Conservation (phyloP, 306 rosid genomes). For the Inga leiocalycina region DNA sequence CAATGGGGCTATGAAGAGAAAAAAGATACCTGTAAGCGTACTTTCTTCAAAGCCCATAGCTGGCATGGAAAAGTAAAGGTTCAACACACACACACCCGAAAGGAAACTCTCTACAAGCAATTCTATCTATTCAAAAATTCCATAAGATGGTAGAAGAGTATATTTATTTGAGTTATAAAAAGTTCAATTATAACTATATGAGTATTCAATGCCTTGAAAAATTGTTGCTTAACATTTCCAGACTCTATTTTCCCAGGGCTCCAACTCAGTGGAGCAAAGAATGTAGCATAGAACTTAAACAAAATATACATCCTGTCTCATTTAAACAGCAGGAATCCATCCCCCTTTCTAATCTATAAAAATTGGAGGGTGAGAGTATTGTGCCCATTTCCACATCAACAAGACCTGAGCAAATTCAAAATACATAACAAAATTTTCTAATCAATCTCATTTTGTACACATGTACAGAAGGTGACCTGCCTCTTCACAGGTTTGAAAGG, state of each 20-base stretch:
- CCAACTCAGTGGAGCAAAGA: conserved; percentile 65
- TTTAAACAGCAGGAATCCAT: conserved; percentile 38
- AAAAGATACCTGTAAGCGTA: conserved; percentile 35
- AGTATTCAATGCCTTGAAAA: conserved; percentile 60
- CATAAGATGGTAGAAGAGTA: conserved; percentile 33
- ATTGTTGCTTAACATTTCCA: conserved; percentile 57
- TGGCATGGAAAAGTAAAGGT: conserved; percentile 24
- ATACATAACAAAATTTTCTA: conserved; percentile 62
- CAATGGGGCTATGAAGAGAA: conserved; percentile 1
- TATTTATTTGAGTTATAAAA: conserved; percentile 7
- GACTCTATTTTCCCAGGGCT: conserved; percentile 47
- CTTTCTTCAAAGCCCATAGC: conserved; percentile 31
- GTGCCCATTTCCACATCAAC: conserved; percentile 56
- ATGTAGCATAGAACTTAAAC: conserved; percentile 52
- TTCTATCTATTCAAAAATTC: conserved; percentile 46
- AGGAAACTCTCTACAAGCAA: conserved; percentile 40
- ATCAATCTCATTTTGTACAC: conserved; percentile 82
- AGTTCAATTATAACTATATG: conserved; percentile 40
- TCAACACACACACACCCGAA: neutral
- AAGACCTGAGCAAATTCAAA: conserved; percentile 38
- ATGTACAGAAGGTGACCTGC: conserved; percentile 59
- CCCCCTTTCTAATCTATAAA: conserved; percentile 56
- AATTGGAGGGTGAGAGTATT: conserved; percentile 47
- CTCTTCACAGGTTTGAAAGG: conserved; percentile 47
- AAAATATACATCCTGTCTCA: conserved; percentile 40